These are phyloP conservation scores for Mortierella sp. DNA, from an alignment of 371 early-diverging fungal genomes.

Conservation along the genomic window DNA sequence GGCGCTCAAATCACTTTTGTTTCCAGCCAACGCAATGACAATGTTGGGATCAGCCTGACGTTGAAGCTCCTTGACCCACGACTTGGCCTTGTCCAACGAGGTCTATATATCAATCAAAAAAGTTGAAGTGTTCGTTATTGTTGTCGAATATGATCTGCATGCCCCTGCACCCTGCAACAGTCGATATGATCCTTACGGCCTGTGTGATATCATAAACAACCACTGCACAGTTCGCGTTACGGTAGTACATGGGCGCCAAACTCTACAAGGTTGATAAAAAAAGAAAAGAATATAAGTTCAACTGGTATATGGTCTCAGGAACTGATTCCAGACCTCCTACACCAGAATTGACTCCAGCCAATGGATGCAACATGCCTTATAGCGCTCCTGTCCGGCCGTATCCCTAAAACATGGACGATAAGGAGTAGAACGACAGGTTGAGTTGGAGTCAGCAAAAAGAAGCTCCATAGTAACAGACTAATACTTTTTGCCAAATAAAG, in stretches of 20 bases:
- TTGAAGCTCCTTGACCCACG: slow-evolving; percentile 98
- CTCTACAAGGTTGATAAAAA: slow-evolving; percentile 59
- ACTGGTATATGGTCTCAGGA: not conserved
- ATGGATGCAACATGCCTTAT: slow-evolving; percentile 77
- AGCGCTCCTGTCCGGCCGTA: slow-evolving; percentile 96
- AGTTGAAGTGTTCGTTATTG: not conserved
- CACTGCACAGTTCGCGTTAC: slow-evolving; percentile 96
- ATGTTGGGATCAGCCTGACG: slow-evolving; percentile 96
- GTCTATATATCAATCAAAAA: slow-evolving; percentile 58
- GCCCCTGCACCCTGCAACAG: too few relatives aligned
- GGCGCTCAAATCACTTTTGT: slow-evolving; percentile 89
- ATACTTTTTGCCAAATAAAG: too few relatives aligned
- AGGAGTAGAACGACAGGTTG: not conserved
- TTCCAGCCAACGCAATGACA: slow-evolving; percentile 97
- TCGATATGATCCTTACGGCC: slow-evolving; percentile 69
- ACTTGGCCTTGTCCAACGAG: slow-evolving; percentile 96
- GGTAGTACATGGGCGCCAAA: slow-evolving; percentile 99
- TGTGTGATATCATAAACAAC: slow-evolving; percentile 99
- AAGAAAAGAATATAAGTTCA: not conserved
- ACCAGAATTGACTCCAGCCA: not conserved
- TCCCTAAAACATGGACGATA: slow-evolving; percentile 69
- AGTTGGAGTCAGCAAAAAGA: not conserved
- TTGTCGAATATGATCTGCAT: not conserved
- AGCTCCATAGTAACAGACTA: not conserved
- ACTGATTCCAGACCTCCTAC: not conserved